A percentile compares a stretch with the other conserved stretches of the same genome.
Conservation (phyloP, 257 asterid genomes). For the Forsythia viridissima region DNA sequence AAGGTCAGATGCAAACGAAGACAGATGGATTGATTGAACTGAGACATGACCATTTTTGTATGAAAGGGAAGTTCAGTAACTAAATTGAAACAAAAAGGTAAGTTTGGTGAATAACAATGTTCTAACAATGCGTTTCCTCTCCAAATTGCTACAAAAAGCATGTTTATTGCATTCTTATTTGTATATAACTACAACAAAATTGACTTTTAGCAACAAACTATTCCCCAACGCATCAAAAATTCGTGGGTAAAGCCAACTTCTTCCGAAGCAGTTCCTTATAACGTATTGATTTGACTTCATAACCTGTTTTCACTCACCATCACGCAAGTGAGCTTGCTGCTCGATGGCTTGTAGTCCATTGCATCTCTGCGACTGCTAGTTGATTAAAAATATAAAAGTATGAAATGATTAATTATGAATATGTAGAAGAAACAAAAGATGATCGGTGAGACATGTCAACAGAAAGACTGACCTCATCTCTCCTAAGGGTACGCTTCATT, state of each 20-base stretch:
- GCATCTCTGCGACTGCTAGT: background rate
- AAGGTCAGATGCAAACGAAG: no score
- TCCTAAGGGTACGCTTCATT: background rate
- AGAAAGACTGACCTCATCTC: conserved; percentile 21
- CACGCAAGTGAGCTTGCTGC: background rate
- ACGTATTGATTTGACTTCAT: background rate
- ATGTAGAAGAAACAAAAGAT: background rate
- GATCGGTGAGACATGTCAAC: background rate
- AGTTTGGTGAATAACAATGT: background rate
- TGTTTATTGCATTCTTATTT: background rate
- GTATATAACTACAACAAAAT: background rate
- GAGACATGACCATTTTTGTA: background rate
- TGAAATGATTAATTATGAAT: no score
- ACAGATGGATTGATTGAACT: background rate
- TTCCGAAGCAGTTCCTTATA: no score
- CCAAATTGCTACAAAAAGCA: no score
- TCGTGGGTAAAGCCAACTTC: no score
- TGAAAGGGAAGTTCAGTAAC: background rate
- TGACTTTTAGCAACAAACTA: no score
- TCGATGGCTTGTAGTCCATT: no score
- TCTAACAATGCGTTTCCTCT: background rate
- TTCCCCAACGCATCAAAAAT: no score
- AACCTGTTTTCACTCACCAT: background rate
- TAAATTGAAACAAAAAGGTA: background rate
- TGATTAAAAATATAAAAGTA: no score